phyloP scores from a whole-genome alignment of 2,329 filamentous ascomycete genomes.

The Cladosporium sp. region DNA sequence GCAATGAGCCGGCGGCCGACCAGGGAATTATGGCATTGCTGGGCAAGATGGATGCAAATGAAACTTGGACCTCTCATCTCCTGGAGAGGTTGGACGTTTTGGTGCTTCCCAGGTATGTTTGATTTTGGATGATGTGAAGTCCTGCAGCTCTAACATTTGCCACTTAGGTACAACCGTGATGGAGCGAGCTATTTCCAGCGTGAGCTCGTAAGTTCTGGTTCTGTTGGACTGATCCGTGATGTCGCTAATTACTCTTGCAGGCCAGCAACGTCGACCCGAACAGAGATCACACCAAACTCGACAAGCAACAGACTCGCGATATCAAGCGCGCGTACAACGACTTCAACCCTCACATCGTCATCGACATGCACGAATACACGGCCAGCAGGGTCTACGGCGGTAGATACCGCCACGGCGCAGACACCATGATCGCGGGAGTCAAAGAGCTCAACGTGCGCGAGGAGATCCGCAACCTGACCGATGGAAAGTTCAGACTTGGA shows the following conservation, averaged over 20 bases:
- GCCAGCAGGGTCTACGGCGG: conserved; percentile 25
- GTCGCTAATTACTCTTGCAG: no score
- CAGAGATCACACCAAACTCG: conserved; percentile 27
- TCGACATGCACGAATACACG: conserved; percentile 35
- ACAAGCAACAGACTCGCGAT: conserved; percentile 26
- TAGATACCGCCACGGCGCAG: conserved; percentile 29
- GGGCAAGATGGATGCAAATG: conserved; percentile 33
- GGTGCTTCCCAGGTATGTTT: conserved; percentile 12
- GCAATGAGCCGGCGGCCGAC: conserved; percentile 37
- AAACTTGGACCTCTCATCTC: conserved; percentile 29
- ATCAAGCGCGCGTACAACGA: conserved; percentile 30
- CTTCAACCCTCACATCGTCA: conserved; percentile 29
- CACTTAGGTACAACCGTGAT: conserved; percentile 16
- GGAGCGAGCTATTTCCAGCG: conserved; percentile 24
- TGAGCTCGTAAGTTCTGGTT: conserved; percentile 9
- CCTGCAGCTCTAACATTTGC: no score
- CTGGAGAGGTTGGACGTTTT: conserved; percentile 30
- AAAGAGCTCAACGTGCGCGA: conserved; percentile 23
- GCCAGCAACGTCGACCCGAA: conserved; percentile 22
- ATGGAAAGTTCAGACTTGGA: conserved; percentile 27
- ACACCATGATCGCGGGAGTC: conserved; percentile 27
- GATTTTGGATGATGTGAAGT: no score
- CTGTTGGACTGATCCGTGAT: no score
- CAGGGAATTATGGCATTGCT: conserved; percentile 34
- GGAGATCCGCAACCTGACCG: conserved; percentile 29